These are phyloP conservation scores for Trypanosoma congolense DNA, from an alignment of 208 protist species.

Conservation along the genomic window DNA sequence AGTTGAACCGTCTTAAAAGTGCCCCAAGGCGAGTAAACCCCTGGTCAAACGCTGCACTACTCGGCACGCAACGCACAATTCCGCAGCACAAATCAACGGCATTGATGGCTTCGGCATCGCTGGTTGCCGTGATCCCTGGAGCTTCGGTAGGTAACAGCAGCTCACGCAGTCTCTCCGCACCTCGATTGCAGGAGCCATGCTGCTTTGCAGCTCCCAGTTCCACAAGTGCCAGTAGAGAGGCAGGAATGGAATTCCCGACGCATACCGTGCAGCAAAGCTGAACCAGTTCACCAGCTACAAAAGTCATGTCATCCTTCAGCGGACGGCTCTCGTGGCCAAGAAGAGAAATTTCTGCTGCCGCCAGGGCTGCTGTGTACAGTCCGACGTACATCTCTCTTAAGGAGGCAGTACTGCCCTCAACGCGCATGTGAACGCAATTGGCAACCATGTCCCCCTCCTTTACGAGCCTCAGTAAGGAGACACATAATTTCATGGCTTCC, in stretches of 20 bases:
- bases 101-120: neutral
- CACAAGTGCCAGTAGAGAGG: constrained; percentile 4
- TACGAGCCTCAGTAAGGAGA: constrained; percentile 4
- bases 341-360: constrained; percentile 19
- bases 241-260: constrained; percentile 1
- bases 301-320: constrained; percentile 11
- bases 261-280: constrained; percentile 4
- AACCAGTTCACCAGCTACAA: constrained; percentile 3
- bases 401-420: neutral
- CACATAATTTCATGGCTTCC: neutral
- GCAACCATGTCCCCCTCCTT: neutral
- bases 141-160: neutral
- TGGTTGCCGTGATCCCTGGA: neutral
- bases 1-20: constrained; percentile 4
- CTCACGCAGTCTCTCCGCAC: neutral
- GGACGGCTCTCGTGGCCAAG: neutral
- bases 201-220: neutral
- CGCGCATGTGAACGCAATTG: neutral
- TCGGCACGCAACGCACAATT: constrained; percentile 4
- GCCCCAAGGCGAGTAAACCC: constrained; percentile 14
- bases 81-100: constrained; percentile 11
- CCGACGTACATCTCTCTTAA: constrained; percentile 1
- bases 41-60: constrained; percentile 16
- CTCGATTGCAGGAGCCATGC: neutral
- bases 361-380: constrained; percentile 15